Percentiles rank a stretch among this genome's conserved stretches.
Evolutionary conservation across 2,329 filamentous ascomycete species (phyloP).

Genomic region (Neurospora crassa): DNA sequence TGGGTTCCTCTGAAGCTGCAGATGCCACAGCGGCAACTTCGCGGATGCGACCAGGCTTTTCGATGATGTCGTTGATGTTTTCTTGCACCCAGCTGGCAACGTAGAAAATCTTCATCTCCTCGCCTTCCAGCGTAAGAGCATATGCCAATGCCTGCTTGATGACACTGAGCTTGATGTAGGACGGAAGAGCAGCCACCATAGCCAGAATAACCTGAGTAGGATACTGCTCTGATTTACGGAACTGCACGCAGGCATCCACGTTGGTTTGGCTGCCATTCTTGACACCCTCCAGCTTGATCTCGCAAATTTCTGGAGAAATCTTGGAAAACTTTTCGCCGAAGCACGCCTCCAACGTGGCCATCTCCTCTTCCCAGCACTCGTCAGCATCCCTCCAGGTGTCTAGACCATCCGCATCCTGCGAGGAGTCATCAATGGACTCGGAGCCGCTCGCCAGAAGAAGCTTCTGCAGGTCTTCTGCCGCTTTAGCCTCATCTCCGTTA

Average conservation of each 20-base stretch:
- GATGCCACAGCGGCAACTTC: constrained; percentile 76
- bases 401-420: constrained; percentile 8
- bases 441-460: constrained; percentile 47
- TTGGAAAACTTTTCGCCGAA: constrained; percentile 65
- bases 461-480: constrained; percentile 71
- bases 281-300: constrained; percentile 54
- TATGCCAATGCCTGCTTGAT: constrained; percentile 67
- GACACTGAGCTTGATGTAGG: constrained; percentile 87
- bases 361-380: constrained; percentile 76
- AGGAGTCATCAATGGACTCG: constrained; percentile 12
- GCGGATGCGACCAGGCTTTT: constrained; percentile 71
- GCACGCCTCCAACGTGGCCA: constrained; percentile 74
- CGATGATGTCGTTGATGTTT: constrained; percentile 71
- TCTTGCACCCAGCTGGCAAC: constrained; percentile 87
- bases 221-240: constrained; percentile 65
- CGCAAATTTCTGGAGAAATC: constrained; percentile 54
- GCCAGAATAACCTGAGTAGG: constrained; percentile 62
- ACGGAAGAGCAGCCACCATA: constrained; percentile 63
- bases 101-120: constrained; percentile 83
- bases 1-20: constrained; percentile 46
- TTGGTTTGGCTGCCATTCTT: constrained; percentile 38
- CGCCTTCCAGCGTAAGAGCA: constrained; percentile 63
- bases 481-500: constrained; percentile 61
- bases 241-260: constrained; percentile 50
- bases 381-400: constrained; percentile 38